Conservation (phyloP, 192 early-diverging fungal species). For the Coemansia guatemalensis region DNA sequence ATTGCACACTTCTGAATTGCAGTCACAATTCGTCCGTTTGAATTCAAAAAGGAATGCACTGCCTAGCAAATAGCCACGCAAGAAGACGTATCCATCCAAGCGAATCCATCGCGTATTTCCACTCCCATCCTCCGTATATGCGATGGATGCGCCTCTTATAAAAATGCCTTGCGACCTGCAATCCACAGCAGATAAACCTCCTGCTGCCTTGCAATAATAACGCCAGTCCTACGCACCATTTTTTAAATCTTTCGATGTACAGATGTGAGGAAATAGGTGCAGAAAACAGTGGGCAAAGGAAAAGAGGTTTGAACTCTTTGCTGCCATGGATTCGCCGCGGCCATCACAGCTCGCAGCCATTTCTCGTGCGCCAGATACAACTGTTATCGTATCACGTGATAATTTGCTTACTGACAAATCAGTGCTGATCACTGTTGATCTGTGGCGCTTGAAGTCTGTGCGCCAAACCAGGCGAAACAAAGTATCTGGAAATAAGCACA, state of each 20-base stretch:
- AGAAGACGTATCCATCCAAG: background rate
- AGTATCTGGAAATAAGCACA: background rate
- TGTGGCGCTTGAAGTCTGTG: background rate
- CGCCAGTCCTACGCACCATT: slow-evolving; percentile 23
- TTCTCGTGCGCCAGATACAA: background rate
- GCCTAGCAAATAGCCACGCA: background rate
- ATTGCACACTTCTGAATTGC: background rate
- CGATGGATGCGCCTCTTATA: slow-evolving; percentile 12
- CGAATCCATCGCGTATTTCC: background rate
- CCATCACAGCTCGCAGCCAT: background rate
- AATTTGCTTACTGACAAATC: background rate
- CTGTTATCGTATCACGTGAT: background rate
- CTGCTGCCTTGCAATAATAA: background rate
- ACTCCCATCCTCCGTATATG: background rate
- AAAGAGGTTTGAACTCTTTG: slow-evolving; percentile 7
- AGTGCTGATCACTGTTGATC: background rate
- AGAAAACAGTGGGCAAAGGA: slow-evolving; percentile 7
- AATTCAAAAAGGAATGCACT: background rate
- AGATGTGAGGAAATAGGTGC: slow-evolving; percentile 5
- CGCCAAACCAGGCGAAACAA: background rate
- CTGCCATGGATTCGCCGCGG: background rate
- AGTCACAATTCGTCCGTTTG: background rate
- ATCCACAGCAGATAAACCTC: background rate
- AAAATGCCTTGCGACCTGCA: background rate
- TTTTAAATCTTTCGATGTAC: slow-evolving; percentile 13